Evolutionary conservation across 768 basidiomycete species (phyloP), one percentile per base, ranked within the genome.

Genomic region (Jaapia argillacea): DNA sequence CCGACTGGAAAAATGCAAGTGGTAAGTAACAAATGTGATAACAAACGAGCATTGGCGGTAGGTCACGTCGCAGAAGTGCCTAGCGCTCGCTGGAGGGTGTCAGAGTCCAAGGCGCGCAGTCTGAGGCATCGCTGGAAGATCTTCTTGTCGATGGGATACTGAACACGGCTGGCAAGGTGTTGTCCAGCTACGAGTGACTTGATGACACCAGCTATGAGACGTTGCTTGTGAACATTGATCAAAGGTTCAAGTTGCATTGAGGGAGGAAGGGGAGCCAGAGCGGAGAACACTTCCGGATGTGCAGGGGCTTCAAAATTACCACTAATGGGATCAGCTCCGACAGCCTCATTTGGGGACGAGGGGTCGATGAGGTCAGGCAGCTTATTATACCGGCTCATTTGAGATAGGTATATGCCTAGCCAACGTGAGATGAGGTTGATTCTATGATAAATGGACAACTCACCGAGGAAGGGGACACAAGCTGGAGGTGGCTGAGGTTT

Each of bases 181-280:
- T 90, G 88, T 2, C 85, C 85, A 6, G 81, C 78, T 5, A 90
- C 85, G 43, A 90, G 64, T 5, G 75, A 72, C 58, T 88, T 87
- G 64, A 90, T 85, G 33, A 86, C 80, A 13, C 73, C 74, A 6
- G 88, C 85, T 42, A 87, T 84, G 51, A 81, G 63, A 26, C 88
- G 77, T 56, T 91, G 88, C 61, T 91, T 90, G 61, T 90, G 85
- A 4, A 91, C 81, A 56, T 89, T 91, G 63, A 91, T 86, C 45
- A 91, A 61, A 3, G 88, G 86, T 53, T 90, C 86, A 23, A 91
- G 72, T 48, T 81, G 76, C 69, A 89, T 85, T n/a, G 75, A 73
- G 1, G 76, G 56, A 0, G 87, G 88, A 3, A 90, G 74, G 5
- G 81, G 73, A 3, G 78, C 70, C 4, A 91, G 71, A 10, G 79